phyloP scores from a whole-genome alignment of 1,284 basidiomycete genomes.

The Puccinia coronata region DNA sequence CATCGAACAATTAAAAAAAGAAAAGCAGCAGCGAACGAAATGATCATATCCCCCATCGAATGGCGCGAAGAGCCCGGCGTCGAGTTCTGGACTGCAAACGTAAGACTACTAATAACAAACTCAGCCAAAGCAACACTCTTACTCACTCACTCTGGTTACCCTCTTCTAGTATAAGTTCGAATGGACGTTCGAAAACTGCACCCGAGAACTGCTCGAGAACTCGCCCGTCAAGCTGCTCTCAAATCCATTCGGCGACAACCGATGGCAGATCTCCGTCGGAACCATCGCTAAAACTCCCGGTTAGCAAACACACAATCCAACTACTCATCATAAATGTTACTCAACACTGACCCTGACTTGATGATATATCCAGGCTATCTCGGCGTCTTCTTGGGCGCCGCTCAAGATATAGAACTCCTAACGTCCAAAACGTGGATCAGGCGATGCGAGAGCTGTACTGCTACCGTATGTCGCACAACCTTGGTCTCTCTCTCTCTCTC shows the following conservation, averaged over 20 bases:
- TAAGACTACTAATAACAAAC: not conserved
- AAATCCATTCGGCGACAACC: slow-evolving; percentile 44
- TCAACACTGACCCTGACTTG: not conserved
- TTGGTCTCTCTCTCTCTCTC: too few relatives aligned
- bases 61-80: slow-evolving; percentile 43
- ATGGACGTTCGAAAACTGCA: slow-evolving; percentile 45
- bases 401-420: slow-evolving; percentile 44
- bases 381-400: slow-evolving; percentile 48
- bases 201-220: slow-evolving; percentile 24
- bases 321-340: not conserved
- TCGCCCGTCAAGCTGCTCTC: slow-evolving; percentile 47
- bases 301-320: not conserved
- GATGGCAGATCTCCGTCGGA: slow-evolving; percentile 50
- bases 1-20: not conserved
- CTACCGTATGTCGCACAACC: slow-evolving; percentile 21
- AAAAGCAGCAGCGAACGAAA: not conserved
- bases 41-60: slow-evolving; percentile 43
- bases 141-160: not conserved
- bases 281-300: slow-evolving; percentile 48
- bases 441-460: slow-evolving; percentile 44
- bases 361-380: slow-evolving; percentile 29
- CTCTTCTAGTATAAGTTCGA: slow-evolving; percentile 41
- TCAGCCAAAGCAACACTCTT: not conserved
- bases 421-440: slow-evolving; percentile 49
- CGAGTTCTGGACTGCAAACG: slow-evolving; percentile 46